These are phyloP conservation scores for Isoetes taiwanensis DNA, from an alignment of 75 land plant species.

Conservation along the genomic window DNA sequence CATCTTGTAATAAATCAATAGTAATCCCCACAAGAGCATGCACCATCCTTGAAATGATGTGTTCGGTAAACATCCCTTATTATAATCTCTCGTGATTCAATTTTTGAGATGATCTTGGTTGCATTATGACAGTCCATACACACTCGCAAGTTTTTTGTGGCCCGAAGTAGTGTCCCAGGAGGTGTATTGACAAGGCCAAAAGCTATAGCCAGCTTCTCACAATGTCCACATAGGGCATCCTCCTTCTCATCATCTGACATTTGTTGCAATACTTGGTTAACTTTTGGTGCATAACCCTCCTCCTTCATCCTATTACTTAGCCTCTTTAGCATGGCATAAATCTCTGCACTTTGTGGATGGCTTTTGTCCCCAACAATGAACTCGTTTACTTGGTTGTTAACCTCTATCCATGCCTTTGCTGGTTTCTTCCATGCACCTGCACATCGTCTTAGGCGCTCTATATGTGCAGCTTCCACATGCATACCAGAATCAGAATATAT, in stretches of 20 bases:
- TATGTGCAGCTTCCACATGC: too few species aligned
- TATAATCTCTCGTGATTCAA: constrained; percentile 24
- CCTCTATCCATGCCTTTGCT: background rate
- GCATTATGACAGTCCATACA: constrained; percentile 33
- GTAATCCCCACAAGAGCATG: constrained; percentile 40
- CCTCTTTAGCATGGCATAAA: background rate
- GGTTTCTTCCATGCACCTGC: background rate
- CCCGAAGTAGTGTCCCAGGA: constrained; percentile 27
- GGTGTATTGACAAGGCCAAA: constrained; percentile 33
- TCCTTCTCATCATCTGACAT: constrained; percentile 39
- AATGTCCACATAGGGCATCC: constrained; percentile 25
- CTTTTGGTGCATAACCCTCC: background rate
- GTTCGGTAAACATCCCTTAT: constrained; percentile 37
- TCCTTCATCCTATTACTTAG: background rate
- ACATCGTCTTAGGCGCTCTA: too few species aligned
- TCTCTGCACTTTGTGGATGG: background rate
- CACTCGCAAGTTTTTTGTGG: constrained; percentile 32
- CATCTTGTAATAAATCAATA: constrained; percentile 17
- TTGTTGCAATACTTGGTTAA: background rate
- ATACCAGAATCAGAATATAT: constrained; percentile 50
- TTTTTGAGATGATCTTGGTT: constrained; percentile 29
- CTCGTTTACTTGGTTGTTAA: constrained; percentile 1
- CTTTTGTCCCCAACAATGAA: background rate
- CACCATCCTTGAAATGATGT: constrained; percentile 29
- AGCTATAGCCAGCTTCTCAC: constrained; percentile 43